Evolutionary conservation across 2,329 filamentous ascomycete species (phyloP), one percentile per base, ranked within the genome.

Genomic region (Lomentospora prolificans): DNA sequence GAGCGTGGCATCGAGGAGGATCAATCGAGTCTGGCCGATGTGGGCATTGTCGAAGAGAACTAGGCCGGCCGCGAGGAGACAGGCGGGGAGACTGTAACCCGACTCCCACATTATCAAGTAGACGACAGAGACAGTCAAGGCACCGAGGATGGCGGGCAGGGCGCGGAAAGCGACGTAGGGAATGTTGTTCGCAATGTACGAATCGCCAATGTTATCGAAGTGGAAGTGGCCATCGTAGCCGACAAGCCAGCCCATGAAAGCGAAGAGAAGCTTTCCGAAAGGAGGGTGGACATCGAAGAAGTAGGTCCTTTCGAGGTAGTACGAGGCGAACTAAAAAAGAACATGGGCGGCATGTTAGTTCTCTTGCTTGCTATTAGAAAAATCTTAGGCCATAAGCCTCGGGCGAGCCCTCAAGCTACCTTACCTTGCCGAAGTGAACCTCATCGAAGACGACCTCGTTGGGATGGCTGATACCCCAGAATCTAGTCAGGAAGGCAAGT

Each of bases 41-140:
- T 99, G 94, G 57, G 92, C 94, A 66, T 99, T 99, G 75, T 99
- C 94, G 65, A 99, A 89, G 46, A 99, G 85, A 60, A 99, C 79
- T 33, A 99, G 77, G 27, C 88, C 84, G 17, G 94, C 83, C 5
- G 94, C 90, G 57, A 96, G 78, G 56, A 97, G 76, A 69, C 89
- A 95, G 57, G 94, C 94, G 9, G 94, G 94, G 44, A 99, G 78
- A 61, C 90, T 96, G 74, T 99, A 99, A 60, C 91, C 94, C 52
- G 94, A 97, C 73, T 99, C 94, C 94, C 94, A 99, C 94, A 99
- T 99, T 71, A 96, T 99, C 68, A 95, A 75, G 72, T 95, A 99
- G 57, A 89, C 85, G 51, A 92, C 87, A n/a, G 91, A 87, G 53
- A 99, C 90, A 9, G 94, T 99, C 62, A 99, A 76, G 57, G 94